Percentiles rank a stretch among this genome's conserved stretches.
Evolutionary conservation across 306 rosid species (phyloP).

Genomic region (Gillenia trifoliata): DNA sequence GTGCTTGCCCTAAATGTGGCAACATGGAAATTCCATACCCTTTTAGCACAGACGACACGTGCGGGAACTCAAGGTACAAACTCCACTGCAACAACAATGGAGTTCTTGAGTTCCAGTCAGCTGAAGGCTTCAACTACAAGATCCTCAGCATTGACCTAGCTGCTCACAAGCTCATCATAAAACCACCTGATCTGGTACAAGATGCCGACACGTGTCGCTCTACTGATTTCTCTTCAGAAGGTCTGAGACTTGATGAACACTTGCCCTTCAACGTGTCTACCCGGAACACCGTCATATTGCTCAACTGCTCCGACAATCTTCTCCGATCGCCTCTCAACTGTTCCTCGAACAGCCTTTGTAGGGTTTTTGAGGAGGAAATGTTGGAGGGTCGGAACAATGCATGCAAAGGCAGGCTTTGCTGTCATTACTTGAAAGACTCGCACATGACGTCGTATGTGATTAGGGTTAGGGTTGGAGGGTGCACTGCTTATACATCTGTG

Average conservation of each 20-base stretch:
- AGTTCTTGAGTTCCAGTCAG: constrained; percentile 62
- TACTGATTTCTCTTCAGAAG: constrained; percentile 53
- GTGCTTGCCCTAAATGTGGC: constrained; percentile 61
- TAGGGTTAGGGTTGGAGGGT: constrained; percentile 56
- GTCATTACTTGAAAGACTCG: constrained; percentile 74
- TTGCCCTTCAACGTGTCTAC: constrained; percentile 70
- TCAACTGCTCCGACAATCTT: constrained; percentile 54
- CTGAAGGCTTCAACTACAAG: constrained; percentile 47
- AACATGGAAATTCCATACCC: constrained; percentile 63
- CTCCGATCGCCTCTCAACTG: constrained; percentile 74
- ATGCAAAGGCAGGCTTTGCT: constrained; percentile 62
- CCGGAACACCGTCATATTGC: constrained; percentile 64
- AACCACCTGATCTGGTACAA: constrained; percentile 33
- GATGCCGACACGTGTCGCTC: constrained; percentile 42
- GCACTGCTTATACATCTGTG: constrained; percentile 74
- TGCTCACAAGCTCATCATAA: constrained; percentile 45
- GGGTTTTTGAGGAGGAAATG: constrained; percentile 49
- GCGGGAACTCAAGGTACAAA: constrained; percentile 65
- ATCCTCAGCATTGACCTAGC: constrained; percentile 51
- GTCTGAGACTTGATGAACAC: constrained; percentile 48
- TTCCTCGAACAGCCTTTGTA: constrained; percentile 57
- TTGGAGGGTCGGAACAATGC: constrained; percentile 37
- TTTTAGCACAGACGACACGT: constrained; percentile 54
- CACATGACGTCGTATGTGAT: constrained; percentile 74
- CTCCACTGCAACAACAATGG: constrained; percentile 42